Base-by-base conservation (phyloP, 495 filamentous ascomycete species). In the Penicillium parvum region DNA sequence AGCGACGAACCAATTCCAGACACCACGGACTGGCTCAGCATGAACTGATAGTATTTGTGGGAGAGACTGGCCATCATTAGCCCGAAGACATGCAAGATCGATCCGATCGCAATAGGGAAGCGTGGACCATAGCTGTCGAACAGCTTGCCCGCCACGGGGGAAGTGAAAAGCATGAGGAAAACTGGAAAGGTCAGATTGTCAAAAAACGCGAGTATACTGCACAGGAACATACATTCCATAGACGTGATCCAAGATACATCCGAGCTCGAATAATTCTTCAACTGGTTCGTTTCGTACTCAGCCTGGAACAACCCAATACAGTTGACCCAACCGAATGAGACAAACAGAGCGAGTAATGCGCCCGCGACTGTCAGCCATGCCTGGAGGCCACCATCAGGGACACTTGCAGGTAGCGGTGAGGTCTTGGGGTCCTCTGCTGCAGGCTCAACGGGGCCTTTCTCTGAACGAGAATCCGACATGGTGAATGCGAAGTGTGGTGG, bases 31-130 rank as follows among this genome's bases (percentile, higher is more conserved):
- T 85, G 83, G 8, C 72, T 63, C 4, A 85, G 60, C 9, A 85
- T 47, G 58, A 84, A 74, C 40, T 86, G 83, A 50, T 77, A 86
- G 61, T 82, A 86, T 54, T 82, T 45, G 9, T 64, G 72, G 3
- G 76, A 74, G 1, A 61, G 3, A 10, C 29, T 37, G 26, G 51
- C 27, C 54, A 61, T 58, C 48, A 56, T 44, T 11, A 54, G 21
- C 16, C 47, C 52, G 19, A 61, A 52, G 7, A 57, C 45, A 12
- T 55, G 47, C 4, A 47, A 9, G 6, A 53, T 40, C 1, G 22
- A 17, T n/a, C 40, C 60, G 3, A 32, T 34, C n/a, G 5, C 14
- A 2, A 58, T 19, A 9, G 43, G 46, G 32, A 21, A 21, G 8
- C 34, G 35, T 32, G 46, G 50, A 40, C 46, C 52, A 32, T 47